A percentile compares a stretch with the other conserved stretches of the same genome.
Conservation (phyloP, 306 rosid genomes). For the Lotus japonicus region DNA sequence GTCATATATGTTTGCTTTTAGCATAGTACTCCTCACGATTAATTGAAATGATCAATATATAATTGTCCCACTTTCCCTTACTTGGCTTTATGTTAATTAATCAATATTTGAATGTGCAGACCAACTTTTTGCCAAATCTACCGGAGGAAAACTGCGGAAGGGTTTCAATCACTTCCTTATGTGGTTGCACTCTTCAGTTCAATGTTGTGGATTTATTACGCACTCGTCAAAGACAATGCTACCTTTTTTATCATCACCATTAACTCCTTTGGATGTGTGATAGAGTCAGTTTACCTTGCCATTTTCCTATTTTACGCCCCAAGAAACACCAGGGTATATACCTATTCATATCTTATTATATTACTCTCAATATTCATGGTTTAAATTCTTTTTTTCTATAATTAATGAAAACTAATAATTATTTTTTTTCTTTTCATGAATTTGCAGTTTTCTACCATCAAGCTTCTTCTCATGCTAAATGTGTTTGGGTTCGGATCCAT, state of each 20-base stretch:
- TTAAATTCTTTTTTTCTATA: background rate
- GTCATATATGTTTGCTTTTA: conserved; percentile 4
- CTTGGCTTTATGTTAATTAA: too few relatives aligned
- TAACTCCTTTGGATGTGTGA: conserved; percentile 65
- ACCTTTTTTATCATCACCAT: conserved; percentile 66
- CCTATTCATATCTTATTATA: background rate
- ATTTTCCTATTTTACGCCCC: conserved; percentile 61
- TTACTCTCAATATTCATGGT: background rate
- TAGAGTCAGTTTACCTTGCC: conserved; percentile 53
- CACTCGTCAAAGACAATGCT: conserved; percentile 45
- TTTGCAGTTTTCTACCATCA: conserved; percentile 48
- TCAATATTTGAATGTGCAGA: conserved; percentile 30
- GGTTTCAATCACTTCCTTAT: conserved; percentile 75
- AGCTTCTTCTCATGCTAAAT: conserved; percentile 50
- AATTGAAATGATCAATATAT: too few relatives aligned
- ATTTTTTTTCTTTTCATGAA: background rate
- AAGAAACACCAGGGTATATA: conserved; percentile 52
- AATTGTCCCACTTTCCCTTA: too few relatives aligned
- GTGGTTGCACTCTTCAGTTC: conserved; percentile 69
- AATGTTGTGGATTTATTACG: conserved; percentile 86
- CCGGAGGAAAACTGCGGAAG: conserved; percentile 72
- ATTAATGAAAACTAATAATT: background rate
- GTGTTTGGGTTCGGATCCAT: conserved; percentile 64
- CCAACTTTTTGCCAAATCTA: conserved; percentile 76
- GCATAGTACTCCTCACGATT: too few relatives aligned